Conservation (phyloP, 1,284 basidiomycete species). For the Ustilago nuda region DNA sequence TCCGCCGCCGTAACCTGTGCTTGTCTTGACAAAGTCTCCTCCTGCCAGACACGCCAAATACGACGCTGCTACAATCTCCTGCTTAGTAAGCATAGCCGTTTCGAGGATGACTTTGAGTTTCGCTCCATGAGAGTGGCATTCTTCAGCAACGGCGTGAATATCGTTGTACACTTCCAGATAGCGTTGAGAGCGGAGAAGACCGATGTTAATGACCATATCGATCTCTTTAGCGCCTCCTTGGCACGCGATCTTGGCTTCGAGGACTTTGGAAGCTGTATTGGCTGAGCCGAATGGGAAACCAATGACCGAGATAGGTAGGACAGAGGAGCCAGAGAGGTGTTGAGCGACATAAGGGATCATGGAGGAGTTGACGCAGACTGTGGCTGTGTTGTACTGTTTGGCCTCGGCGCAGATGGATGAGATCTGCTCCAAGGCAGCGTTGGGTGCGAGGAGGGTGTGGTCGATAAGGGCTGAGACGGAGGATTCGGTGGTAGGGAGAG, state of each 20-base stretch:
- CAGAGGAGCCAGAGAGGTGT: constrained; percentile 69
- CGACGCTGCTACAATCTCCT: constrained; percentile 51
- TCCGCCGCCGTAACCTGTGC: constrained; percentile 60
- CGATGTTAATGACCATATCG: constrained; percentile 66
- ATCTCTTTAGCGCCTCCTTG: constrained; percentile 58
- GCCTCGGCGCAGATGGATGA: constrained; percentile 47
- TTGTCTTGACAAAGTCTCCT: constrained; percentile 62
- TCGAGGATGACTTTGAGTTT: constrained; percentile 64
- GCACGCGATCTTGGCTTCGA: constrained; percentile 48
- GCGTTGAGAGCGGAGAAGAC: constrained; percentile 43
- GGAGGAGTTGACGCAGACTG: constrained; percentile 62
- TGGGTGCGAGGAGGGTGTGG: constrained; percentile 64
- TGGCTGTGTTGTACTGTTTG: constrained; percentile 46
- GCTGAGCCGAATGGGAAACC: constrained; percentile 55
- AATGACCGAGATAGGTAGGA: constrained; percentile 51
- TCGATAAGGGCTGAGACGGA: constrained; percentile 57
- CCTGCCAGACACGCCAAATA: constrained; percentile 60
- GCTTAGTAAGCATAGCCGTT: constrained; percentile 51
- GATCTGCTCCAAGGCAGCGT: constrained; percentile 50
- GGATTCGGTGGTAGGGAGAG: constrained; percentile 34
- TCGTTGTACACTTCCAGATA: constrained; percentile 53
- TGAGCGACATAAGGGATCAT: constrained; percentile 72
- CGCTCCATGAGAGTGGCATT: constrained; percentile 28
- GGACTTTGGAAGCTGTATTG: constrained; percentile 50
- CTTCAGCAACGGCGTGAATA: constrained; percentile 48